These are phyloP conservation scores for Rhizoclosmatium globosum DNA, from an alignment of 192 early-diverging fungal genomes.

Conservation along the genomic window DNA sequence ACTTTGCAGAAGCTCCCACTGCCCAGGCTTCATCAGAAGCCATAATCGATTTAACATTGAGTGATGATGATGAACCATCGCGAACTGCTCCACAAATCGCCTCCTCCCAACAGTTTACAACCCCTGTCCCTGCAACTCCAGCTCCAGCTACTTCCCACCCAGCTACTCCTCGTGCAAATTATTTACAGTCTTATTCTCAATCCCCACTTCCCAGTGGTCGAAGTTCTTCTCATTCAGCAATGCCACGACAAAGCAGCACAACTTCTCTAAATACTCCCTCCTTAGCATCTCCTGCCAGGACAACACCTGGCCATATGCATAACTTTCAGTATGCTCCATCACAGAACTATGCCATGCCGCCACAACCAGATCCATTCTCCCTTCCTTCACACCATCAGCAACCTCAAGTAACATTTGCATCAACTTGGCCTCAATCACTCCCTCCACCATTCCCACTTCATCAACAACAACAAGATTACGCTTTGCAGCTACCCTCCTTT, in stretches of 20 bases:
- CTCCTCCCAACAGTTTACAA: not conserved
- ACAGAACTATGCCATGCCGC: not conserved
- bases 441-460: not conserved
- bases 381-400: not conserved
- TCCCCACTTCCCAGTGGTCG: not conserved
- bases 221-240: not conserved
- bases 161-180: not conserved
- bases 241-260: not conserved
- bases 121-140: not conserved
- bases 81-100: not conserved
- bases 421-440: not conserved
- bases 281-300: not conserved
- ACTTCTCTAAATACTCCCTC: not conserved
- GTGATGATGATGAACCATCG: slow-evolving; percentile 24
- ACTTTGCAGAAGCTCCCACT: not conserved
- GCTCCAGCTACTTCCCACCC: not conserved
- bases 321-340: not conserved
- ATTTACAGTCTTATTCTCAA: not conserved
- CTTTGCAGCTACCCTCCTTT: not conserved
- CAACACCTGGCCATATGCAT: not conserved
- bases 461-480: not conserved
- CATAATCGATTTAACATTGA: slow-evolving; percentile 23
- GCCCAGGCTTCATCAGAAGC: not conserved
- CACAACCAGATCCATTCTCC: not conserved
- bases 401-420: not conserved